Conservation (phyloP, 169 alveolate genomes). For the Babesia gibsoni region DNA sequence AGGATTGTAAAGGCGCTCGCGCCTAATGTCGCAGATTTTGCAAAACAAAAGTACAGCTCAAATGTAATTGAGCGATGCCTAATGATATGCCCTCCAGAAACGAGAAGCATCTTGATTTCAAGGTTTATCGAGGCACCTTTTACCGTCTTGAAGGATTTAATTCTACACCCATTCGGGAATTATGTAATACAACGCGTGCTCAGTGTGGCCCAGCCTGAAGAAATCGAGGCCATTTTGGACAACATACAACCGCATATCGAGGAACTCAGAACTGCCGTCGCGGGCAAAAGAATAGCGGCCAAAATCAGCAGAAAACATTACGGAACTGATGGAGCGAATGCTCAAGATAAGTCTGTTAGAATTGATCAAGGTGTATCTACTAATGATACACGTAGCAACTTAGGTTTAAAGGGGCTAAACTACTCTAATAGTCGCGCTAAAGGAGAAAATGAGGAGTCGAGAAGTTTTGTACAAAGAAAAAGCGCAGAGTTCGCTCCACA, state of each 20-base stretch:
- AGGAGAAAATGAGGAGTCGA: too few relatives aligned
- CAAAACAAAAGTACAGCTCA: slow-evolving; percentile 90
- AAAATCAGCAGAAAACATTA: slow-evolving; percentile 68
- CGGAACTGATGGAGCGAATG: slow-evolving; percentile 5
- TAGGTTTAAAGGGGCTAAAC: too few relatives aligned
- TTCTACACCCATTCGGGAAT: slow-evolving; percentile 81
- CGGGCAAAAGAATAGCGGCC: slow-evolving; percentile 79
- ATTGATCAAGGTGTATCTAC: too few relatives aligned
- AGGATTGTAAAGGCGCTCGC: slow-evolving; percentile 75
- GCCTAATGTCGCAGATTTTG: slow-evolving; percentile 73
- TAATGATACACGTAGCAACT: too few relatives aligned
- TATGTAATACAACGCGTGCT: slow-evolving; percentile 78
- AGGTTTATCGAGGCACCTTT: slow-evolving; percentile 70
- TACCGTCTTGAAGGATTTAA: slow-evolving; percentile 63
- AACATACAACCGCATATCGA: slow-evolving; percentile 72
- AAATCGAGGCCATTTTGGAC: slow-evolving; percentile 61
- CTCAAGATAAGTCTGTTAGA: too few relatives aligned
- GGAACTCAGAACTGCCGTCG: slow-evolving; percentile 63
- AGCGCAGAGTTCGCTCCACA: too few relatives aligned
- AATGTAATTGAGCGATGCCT: slow-evolving; percentile 90
- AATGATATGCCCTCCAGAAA: slow-evolving; percentile 62
- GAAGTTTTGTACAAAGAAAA: too few relatives aligned
- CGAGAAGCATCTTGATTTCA: slow-evolving; percentile 57
- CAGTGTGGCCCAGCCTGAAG: slow-evolving; percentile 72
- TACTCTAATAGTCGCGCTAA: too few relatives aligned